Conservation (phyloP, 2,329 filamentous ascomycete species). For the Rutstroemia sydowiana region DNA sequence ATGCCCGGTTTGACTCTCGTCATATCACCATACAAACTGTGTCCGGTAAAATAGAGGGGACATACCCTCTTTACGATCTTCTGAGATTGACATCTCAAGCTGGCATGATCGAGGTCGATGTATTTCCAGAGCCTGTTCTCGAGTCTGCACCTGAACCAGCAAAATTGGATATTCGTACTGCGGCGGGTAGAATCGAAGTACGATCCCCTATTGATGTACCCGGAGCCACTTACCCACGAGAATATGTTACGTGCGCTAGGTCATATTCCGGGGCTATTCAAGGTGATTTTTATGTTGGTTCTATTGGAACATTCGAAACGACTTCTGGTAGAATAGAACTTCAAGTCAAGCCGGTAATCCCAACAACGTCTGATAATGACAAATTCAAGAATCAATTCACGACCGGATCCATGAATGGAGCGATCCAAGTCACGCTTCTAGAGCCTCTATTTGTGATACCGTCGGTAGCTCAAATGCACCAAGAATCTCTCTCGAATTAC, state of each 20-base stretch:
- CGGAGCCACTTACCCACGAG: slow-evolving; percentile 18
- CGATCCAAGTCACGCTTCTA: slow-evolving; percentile 17
- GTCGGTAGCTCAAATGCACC: background rate
- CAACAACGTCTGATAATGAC: slow-evolving; percentile 4
- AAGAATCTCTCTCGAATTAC: background rate
- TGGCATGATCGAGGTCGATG: slow-evolving; percentile 18
- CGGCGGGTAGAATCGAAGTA: slow-evolving; percentile 22
- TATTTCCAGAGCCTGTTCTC: slow-evolving; percentile 19
- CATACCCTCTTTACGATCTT: slow-evolving; percentile 25
- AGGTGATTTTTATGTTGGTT: slow-evolving; percentile 25
- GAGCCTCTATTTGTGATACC: slow-evolving; percentile 14
- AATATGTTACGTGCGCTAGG: slow-evolving; percentile 25
- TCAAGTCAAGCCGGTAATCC: slow-evolving; percentile 20
- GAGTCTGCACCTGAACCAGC: slow-evolving; percentile 21
- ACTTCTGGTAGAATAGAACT: slow-evolving; percentile 19
- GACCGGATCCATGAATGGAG: slow-evolving; percentile 23
- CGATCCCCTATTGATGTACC: slow-evolving; percentile 12
- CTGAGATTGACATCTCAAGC: slow-evolving; percentile 21
- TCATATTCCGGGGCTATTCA: slow-evolving; percentile 21
- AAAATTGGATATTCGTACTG: slow-evolving; percentile 20
- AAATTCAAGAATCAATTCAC: slow-evolving; percentile 14
- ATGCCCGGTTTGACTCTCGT: slow-evolving; percentile 15
- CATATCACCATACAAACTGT: slow-evolving; percentile 22
- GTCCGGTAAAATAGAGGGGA: slow-evolving; percentile 24
- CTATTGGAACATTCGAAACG: slow-evolving; percentile 17